A percentile compares a stretch with the other conserved stretches of the same genome.
Evolutionary conservation across 2,329 filamentous ascomycete genomes (phyloP).

Genomic region (Didymella sp.): DNA sequence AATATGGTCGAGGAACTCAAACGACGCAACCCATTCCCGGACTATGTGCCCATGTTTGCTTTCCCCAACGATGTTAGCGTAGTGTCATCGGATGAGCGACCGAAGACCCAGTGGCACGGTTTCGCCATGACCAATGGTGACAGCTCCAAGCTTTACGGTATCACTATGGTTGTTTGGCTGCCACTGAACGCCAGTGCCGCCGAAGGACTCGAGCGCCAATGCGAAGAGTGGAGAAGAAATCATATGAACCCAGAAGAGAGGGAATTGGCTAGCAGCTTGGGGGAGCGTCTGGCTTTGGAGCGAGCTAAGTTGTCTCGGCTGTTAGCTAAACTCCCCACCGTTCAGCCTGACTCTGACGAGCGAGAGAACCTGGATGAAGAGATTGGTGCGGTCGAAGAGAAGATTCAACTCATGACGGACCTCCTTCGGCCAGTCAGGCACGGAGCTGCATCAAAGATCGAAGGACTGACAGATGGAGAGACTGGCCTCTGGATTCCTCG

Average conservation of each 20-base stretch:
- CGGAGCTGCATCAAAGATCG: conserved; percentile 94
- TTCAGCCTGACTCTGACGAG: conserved; percentile 79
- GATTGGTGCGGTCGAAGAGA: conserved; percentile 95
- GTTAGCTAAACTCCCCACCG: conserved; percentile 79
- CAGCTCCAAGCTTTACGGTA: conserved; percentile 88
- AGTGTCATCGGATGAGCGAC: conserved; percentile 91
- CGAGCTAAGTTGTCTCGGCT: conserved; percentile 89
- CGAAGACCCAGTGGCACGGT: conserved; percentile 97
- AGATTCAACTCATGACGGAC: conserved; percentile 96
- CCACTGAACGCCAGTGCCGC: conserved; percentile 82
- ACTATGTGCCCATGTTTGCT: conserved; percentile 99
- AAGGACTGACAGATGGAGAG: conserved; percentile 92
- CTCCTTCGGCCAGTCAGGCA: conserved; percentile 90
- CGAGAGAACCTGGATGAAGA: conserved; percentile 89
- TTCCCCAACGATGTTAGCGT: conserved; percentile 98
- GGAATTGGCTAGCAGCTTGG: conserved; percentile 89
- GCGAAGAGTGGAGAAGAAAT: conserved; percentile 58
- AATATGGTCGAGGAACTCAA: conserved; percentile 80
- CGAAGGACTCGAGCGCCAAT: conserved; percentile 76
- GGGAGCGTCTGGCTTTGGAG: conserved; percentile 84
- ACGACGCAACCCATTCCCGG: conserved; percentile 84
- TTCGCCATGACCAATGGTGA: conserved; percentile 97
- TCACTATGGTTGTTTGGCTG: conserved; percentile 91
- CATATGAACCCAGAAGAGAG: conserved; percentile 92
- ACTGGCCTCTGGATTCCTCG: conserved; percentile 95